Percentiles rank a stretch among this genome's conserved stretches.
These are phyloP conservation scores for Eleusine indica DNA, from an alignment of 176 grass and related monocot genomes.

Conservation along the genomic window DNA sequence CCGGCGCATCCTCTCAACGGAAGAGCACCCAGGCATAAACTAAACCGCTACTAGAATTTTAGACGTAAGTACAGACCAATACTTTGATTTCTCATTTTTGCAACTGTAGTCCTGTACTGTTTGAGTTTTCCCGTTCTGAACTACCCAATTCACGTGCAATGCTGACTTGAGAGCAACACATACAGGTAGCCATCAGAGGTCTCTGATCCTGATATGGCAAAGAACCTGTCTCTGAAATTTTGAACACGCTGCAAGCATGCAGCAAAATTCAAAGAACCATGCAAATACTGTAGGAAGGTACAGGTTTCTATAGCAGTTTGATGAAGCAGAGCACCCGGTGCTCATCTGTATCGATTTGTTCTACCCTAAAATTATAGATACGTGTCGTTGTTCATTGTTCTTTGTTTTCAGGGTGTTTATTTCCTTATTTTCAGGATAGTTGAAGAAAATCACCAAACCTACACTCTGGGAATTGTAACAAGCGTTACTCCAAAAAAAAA, in stretches of 20 bases:
- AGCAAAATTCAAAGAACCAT: not conserved
- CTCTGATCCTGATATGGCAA: not conserved
- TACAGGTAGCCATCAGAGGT: not conserved
- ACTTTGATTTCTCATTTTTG: not conserved
- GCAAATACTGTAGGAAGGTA: not conserved
- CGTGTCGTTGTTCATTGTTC: not conserved
- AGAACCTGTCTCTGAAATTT: not conserved
- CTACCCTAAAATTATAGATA: not conserved
- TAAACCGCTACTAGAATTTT: constrained; percentile 6
- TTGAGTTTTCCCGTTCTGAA: not conserved
- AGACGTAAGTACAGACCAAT: not conserved
- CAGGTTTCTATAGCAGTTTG: not conserved
- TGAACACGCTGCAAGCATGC: not conserved
- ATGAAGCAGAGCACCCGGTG: not conserved
- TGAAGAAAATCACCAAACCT: constrained; percentile 13
- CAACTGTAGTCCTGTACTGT: not conserved
- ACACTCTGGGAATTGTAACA: not conserved
- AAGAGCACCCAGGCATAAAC: not conserved
- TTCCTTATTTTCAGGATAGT: not conserved
- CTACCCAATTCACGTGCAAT: not conserved
- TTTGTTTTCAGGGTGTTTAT: not conserved
- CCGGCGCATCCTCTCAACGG: not conserved
- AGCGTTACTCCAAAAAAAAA: not conserved
- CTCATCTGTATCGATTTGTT: not conserved
- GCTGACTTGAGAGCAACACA: not conserved